Percentiles rank a stretch among this genome's conserved stretches.
These are phyloP conservation scores for Zancudomyces culisetae DNA, from an alignment of 371 early-diverging fungal genomes.

Conservation along the genomic window DNA sequence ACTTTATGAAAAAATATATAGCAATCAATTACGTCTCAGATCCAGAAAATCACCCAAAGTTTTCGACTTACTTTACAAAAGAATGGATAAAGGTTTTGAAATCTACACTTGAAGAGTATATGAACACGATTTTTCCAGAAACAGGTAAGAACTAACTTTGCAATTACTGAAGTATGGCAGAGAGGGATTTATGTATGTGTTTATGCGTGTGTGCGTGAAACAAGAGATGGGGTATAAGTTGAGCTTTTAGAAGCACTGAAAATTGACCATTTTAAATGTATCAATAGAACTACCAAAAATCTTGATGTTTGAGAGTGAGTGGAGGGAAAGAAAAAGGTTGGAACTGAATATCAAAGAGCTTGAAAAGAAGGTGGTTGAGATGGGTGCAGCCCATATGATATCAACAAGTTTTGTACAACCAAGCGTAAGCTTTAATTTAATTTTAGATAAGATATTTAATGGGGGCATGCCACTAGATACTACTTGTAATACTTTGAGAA, in stretches of 20 bases:
- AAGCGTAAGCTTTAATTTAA: neutral
- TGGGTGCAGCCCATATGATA: neutral
- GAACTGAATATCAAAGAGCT: neutral
- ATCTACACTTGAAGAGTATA: conserved; percentile 15
- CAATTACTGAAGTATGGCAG: neutral
- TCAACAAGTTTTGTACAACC: neutral
- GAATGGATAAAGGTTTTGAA: conserved; percentile 15
- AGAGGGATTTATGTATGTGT: neutral
- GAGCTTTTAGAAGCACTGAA: neutral
- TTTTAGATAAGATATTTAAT: neutral
- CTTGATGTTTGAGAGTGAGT: neutral
- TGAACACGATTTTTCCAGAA: conserved; percentile 20
- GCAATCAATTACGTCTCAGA: conserved; percentile 15
- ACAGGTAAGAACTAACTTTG: conserved; percentile 3
- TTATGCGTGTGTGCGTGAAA: neutral
- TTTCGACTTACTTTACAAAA: conserved; percentile 18
- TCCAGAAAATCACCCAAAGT: conserved; percentile 15
- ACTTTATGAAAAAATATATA: neutral
- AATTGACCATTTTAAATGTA: neutral
- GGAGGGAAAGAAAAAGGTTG: neutral
- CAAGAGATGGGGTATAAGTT: neutral
- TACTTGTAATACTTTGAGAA: neutral
- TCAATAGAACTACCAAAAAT: neutral
- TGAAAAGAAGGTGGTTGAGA: neutral
- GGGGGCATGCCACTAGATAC: neutral